Evolutionary conservation across 805 yeast species (phyloP).

Genomic region (Metschnikowia shivogae): DNA sequence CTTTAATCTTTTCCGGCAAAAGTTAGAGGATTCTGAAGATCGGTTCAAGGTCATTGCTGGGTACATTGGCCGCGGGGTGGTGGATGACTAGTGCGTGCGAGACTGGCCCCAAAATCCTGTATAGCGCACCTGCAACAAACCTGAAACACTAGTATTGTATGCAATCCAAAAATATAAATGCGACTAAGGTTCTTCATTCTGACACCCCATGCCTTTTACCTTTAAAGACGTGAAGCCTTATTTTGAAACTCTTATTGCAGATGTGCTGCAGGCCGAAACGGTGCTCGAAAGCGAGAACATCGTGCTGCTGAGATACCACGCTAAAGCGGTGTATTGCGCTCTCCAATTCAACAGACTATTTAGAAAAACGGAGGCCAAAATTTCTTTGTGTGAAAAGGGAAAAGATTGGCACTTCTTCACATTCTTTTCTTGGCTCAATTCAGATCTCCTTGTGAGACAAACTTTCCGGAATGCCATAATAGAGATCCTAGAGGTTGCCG

Average conservation of each 20-base stretch:
- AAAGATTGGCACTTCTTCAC: neutral
- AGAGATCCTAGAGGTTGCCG: neutral
- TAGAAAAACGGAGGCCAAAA: neutral
- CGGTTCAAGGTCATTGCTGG: slow-evolving; percentile 74
- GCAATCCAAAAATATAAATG: neutral
- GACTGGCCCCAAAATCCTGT: slow-evolving; percentile 6
- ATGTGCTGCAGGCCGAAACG: slow-evolving; percentile 1
- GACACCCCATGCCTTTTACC: too few species aligned
- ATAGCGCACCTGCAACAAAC: slow-evolving; percentile 15
- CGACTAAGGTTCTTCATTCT: too few species aligned
- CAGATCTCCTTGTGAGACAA: neutral
- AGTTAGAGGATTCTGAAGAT: slow-evolving; percentile 52
- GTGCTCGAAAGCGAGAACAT: neutral
- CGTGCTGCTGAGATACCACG: neutral
- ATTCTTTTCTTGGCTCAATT: neutral
- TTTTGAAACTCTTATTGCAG: neutral
- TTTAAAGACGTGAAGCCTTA: neutral
- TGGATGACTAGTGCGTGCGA: slow-evolving; percentile 42
- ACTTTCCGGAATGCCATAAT: slow-evolving; percentile 1
- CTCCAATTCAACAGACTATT: neutral
- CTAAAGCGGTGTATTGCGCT: slow-evolving; percentile 1
- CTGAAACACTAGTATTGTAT: slow-evolving; percentile 7
- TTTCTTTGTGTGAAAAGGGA: neutral
- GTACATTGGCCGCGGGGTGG: slow-evolving; percentile 83
- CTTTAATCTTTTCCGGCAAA: slow-evolving; percentile 56